phyloP scores from a whole-genome alignment of 2,329 filamentous ascomycete genomes.

The Keithomyces neogunnii region DNA sequence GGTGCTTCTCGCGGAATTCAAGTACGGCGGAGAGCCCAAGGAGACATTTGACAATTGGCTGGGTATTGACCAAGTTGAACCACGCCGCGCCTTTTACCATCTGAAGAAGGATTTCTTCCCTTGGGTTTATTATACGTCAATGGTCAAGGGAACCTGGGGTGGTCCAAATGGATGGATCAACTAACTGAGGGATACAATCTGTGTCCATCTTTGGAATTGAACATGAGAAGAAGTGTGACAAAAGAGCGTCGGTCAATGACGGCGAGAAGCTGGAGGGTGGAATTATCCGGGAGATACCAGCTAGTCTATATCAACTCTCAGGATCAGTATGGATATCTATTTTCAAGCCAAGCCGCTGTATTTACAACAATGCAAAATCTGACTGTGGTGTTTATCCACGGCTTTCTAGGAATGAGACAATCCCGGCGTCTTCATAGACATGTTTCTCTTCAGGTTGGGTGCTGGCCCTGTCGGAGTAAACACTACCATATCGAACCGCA shows the following conservation, averaged over 20 bases:
- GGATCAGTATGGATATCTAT: too few relatives aligned
- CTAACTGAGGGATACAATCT: background rate
- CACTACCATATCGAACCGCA: constrained; percentile 4
- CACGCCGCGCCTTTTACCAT: constrained; percentile 50
- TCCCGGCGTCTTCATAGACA: too few relatives aligned
- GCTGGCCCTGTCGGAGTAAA: constrained; percentile 4
- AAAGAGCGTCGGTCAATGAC: too few relatives aligned
- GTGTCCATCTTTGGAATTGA: too few relatives aligned
- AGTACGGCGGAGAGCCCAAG: constrained; percentile 53
- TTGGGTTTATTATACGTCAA: constrained; percentile 52
- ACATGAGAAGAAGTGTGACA: too few relatives aligned
- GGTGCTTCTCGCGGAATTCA: constrained; percentile 57
- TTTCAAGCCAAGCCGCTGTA: too few relatives aligned
- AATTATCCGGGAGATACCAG: too few relatives aligned
- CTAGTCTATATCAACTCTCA: too few relatives aligned
- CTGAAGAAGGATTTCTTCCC: constrained; percentile 61
- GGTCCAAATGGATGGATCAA: constrained; percentile 45
- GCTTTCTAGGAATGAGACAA: background rate
- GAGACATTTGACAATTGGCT: constrained; percentile 50
- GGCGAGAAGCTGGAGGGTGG: too few relatives aligned
- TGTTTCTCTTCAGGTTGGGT: too few relatives aligned
- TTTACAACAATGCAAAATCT: too few relatives aligned
- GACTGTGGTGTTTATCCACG: constrained; percentile 7
- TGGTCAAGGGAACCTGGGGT: constrained; percentile 55
- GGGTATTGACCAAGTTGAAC: constrained; percentile 48